phyloP scores from a whole-genome alignment of 176 grass and related monocot genomes.

The Musa schizocarpa region DNA sequence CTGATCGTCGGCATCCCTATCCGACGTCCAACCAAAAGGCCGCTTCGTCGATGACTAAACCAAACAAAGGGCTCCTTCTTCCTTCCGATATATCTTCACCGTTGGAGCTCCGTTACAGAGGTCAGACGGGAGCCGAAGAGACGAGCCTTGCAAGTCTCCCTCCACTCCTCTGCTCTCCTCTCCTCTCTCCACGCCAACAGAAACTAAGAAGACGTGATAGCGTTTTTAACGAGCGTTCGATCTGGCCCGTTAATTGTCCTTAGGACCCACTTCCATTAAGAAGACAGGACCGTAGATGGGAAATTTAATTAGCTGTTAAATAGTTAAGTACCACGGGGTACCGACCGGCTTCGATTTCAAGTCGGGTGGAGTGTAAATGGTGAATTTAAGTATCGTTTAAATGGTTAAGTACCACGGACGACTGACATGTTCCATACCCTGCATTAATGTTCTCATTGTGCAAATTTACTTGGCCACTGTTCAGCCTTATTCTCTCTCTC shows the following conservation, averaged over 20 bases:
- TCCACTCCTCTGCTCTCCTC: not conserved
- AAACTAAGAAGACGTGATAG: not conserved
- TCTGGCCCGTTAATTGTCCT: not conserved
- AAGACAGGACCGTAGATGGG: not conserved
- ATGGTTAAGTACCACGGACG: too few species aligned
- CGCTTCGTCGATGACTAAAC: not conserved
- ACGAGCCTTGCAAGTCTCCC: not conserved
- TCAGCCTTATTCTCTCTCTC: too few species aligned
- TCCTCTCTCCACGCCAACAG: not conserved
- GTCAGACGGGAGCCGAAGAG: not conserved
- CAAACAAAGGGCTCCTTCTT: not conserved
- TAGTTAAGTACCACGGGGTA: too few species aligned
- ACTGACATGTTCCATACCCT: too few species aligned
- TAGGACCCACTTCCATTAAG: not conserved
- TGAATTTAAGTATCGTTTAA: too few species aligned
- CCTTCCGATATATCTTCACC: constrained; percentile 15
- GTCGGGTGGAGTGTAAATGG: too few species aligned
- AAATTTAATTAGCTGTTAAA: not conserved
- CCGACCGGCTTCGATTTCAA: too few species aligned
- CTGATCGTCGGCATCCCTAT: constrained; percentile 52
- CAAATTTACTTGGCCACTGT: not conserved
- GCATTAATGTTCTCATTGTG: not conserved
- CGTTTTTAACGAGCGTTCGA: not conserved
- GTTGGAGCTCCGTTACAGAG: constrained; percentile 15
- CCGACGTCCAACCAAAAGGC: too few species aligned